Percentiles rank a stretch among this genome's conserved stretches.
Conservation (phyloP, 495 filamentous ascomycete species). For the Xanthoparmelia taractica region DNA sequence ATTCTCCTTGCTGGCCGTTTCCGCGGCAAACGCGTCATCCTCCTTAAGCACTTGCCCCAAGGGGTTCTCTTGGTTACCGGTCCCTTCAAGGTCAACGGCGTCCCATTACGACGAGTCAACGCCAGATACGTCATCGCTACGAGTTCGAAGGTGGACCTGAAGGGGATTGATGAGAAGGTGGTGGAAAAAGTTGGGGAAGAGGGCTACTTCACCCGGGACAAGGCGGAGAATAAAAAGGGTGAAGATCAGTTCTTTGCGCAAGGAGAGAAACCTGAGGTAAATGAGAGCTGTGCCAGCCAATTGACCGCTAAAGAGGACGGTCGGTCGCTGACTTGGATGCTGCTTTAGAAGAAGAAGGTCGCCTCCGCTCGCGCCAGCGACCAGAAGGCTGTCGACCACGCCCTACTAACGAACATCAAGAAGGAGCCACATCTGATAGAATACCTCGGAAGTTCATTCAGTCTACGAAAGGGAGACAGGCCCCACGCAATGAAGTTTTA, state of each 20-base stretch:
- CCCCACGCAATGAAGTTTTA: conserved; percentile 97
- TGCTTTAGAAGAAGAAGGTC: conserved; percentile 80
- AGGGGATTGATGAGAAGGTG: conserved; percentile 71
- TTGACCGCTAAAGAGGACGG: no score
- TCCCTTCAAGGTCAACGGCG: conserved; percentile 99
- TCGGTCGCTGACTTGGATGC: neutral
- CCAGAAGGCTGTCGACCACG: conserved; percentile 97
- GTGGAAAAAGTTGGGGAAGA: conserved; percentile 74
- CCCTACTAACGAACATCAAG: conserved; percentile 85
- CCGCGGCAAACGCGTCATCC: conserved; percentile 98
- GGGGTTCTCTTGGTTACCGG: conserved; percentile 98
- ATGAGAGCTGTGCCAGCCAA: conserved; percentile 27
- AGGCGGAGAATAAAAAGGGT: conserved; percentile 79
- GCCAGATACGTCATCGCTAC: conserved; percentile 98
- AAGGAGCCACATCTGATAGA: conserved; percentile 81
- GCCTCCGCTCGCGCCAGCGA: conserved; percentile 82
- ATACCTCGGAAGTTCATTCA: conserved; percentile 90
- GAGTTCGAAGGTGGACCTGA: conserved; percentile 77
- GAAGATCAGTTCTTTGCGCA: conserved; percentile 97
- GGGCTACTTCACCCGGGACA: conserved; percentile 94
- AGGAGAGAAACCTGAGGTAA: conserved; percentile 92
- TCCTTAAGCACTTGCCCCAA: conserved; percentile 92
- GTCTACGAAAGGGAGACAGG: conserved; percentile 94
- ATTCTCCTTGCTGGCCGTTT: conserved; percentile 99
- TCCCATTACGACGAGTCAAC: conserved; percentile 96